Evolutionary conservation across 2,329 filamentous ascomycete genomes (phyloP).

Genomic region (Apiospora aurea): DNA sequence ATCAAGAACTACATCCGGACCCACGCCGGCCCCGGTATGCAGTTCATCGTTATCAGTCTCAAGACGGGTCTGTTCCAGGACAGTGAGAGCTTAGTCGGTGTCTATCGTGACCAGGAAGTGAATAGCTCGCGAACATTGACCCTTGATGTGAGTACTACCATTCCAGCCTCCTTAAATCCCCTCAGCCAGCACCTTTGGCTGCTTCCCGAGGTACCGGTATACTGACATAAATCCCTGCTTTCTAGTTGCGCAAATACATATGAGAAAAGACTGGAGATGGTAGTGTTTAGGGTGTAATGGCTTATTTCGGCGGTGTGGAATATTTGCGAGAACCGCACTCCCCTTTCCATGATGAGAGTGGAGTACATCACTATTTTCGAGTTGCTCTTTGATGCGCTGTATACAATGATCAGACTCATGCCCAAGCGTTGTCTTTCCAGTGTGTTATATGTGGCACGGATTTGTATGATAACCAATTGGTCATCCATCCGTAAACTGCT

Average conservation of each 20-base stretch:
- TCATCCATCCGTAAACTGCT: neutral
- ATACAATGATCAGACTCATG: neutral
- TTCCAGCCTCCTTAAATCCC: neutral
- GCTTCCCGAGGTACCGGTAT: slow-evolving; percentile 20
- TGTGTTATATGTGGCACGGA: slow-evolving; percentile 4
- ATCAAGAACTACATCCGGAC: slow-evolving; percentile 96
- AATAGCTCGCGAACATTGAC: slow-evolving; percentile 93
- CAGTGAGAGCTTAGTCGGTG: slow-evolving; percentile 92
- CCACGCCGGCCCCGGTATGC: slow-evolving; percentile 95
- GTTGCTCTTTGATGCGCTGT: slow-evolving; percentile 18
- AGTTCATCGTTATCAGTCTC: slow-evolving; percentile 97
- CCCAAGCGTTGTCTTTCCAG: neutral
- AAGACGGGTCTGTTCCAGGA: slow-evolving; percentile 97
- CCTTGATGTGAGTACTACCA: slow-evolving; percentile 79
- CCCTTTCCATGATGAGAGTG: neutral
- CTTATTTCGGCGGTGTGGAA: neutral
- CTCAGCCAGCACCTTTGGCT: neutral
- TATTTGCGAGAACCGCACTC: neutral
- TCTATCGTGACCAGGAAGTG: slow-evolving; percentile 92
- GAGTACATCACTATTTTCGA: neutral
- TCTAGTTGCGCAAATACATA: slow-evolving; percentile 27
- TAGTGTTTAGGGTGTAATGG: neutral
- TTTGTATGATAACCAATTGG: neutral
- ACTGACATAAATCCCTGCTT: neutral
- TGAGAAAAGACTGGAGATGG: slow-evolving; percentile 15